Base-by-base conservation (phyloP, 495 filamentous ascomycete species). In the Immersiella caudata region DNA sequence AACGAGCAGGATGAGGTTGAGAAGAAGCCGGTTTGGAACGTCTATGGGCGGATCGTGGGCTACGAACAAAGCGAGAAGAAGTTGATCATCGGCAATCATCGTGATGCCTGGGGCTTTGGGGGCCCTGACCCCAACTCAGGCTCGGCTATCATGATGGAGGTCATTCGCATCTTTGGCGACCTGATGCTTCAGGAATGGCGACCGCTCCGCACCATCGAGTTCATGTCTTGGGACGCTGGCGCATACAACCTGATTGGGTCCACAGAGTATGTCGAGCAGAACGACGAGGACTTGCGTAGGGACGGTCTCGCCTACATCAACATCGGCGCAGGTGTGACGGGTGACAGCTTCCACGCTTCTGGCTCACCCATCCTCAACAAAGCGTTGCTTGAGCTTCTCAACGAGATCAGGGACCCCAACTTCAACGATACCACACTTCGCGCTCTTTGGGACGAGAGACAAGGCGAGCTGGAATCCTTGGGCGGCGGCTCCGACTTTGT, bases 191-290 rank as follows among this genome's bases (percentile, higher is more conserved):
- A 85, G 46, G 93, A 93, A 60, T 99, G 95, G 95, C 85, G 91
- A 24, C 95, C 95, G n/a, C 83, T 93, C 12, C 89, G 95, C 22
- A 94, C 92, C 18, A 96, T 99, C 71, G 89, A 93, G 72, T 99
- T 99, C 75, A 91, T 91, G 67, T 96, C 91, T 49, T 99, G 96
- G 95, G 95, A 99, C 75, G 95, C 84, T 29, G 89, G 89, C 71
- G 93, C 94, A 76, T 97, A 97, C 79, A 98, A 98, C 76, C 76
- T 94, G 36, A 93, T 97, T 62, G 95, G 95, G 16, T 95, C 92
- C 11, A 98, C 96, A 22, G 96, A 99, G 75, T 93, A 92, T 70
- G 94, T 98, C 46, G 95, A 99, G 79, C 91, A 96, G 52, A 91
- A 96, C 67, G 81, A 96, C 0, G 89, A 93, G 0, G 86, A 85